Base-by-base conservation (phyloP, 2,329 filamentous ascomycete genomes). In the Colletotrichum lini region DNA sequence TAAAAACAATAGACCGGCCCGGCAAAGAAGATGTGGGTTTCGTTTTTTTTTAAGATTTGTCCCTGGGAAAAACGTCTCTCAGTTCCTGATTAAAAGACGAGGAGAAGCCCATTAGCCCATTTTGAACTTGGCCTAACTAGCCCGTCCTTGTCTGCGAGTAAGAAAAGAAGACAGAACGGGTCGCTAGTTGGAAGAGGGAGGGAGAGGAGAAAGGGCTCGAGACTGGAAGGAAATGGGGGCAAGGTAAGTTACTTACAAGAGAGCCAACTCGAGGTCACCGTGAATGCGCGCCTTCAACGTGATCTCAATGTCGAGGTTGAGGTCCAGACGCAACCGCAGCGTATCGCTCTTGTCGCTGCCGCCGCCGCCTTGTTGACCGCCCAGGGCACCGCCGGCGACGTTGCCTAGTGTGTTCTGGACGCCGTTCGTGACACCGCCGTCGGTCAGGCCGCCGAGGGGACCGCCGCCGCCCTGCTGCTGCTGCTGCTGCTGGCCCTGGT, bases 221-320 rank as follows among this genome's bases (percentile, higher is more conserved):
- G 40, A 66, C 40, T 71, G 49, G 59, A 53, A 67, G 42, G 60
- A 57, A 53, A 63, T 50, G 54, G 23, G 53, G 54, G 49, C 3
- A 64, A 9, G 30, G 30, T 30, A 30, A 30, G 30, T 30, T 58
- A 85, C 86, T 81, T 83, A 89, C 60, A 89, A 82, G 75, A 96
- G 86, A 74, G 91, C 92, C 74, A 96, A 82, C 44, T 93, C 95
- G 74, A 97, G 83, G 83, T 97, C 94, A 78, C 94, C 94, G 77
- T 95, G 91, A 74, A 96, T 95, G 81, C 92, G 92, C 23, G 94
- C 94, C 86, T 96, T 96, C 72, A 96, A 87, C 77, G 94, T 92
- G 73, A 96, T 93, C 81, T 96, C 94, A 60, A 96, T 88, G 75
- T 96, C 94, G 68, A 96, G 85, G 81, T 96, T 96, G 67, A 95